phyloP scores from a whole-genome alignment of 768 basidiomycete genomes.

The Tricholoma sp. region DNA sequence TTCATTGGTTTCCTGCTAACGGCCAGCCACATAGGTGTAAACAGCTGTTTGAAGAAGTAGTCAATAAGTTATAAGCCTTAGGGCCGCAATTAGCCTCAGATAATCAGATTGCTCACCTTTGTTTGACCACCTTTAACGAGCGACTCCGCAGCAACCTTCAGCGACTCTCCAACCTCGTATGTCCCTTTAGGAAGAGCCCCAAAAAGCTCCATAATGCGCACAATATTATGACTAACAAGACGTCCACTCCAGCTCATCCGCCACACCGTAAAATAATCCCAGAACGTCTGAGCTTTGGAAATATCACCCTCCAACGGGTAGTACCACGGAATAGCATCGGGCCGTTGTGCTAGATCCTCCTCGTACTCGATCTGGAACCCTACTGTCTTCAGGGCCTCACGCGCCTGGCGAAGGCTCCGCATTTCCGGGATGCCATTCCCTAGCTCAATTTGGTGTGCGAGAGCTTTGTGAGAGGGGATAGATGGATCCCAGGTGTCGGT shows the following conservation, averaged over 20 bases:
- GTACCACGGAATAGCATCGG: conserved; percentile 83
- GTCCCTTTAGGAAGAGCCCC: conserved; percentile 91
- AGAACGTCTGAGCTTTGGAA: conserved; percentile 85
- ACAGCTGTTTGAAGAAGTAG: conserved; percentile 45
- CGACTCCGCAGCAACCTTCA: conserved; percentile 76
- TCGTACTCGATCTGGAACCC: conserved; percentile 88
- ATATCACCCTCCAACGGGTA: conserved; percentile 96
- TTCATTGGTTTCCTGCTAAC: conserved; percentile 52
- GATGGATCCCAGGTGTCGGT: conserved; percentile 90
- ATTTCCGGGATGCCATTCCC: conserved; percentile 99
- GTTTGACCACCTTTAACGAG: conserved; percentile 81
- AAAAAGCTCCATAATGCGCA: conserved; percentile 73
- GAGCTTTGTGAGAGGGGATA: conserved; percentile 79
- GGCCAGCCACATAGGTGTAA: conserved; percentile 87
- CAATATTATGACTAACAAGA: conserved; percentile 74
- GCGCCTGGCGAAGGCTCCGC: conserved; percentile 68
- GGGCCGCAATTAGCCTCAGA: neutral
- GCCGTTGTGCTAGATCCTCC: conserved; percentile 89
- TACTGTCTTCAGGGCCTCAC: conserved; percentile 73
- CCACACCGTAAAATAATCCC: conserved; percentile 88
- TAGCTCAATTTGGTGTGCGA: conserved; percentile 89
- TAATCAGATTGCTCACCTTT: conserved; percentile 52
- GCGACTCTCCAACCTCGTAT: conserved; percentile 79
- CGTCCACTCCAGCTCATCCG: conserved; percentile 87
- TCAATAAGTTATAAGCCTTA: neutral